Percentiles rank a stretch among this genome's conserved stretches.
These are phyloP conservation scores for Chaetomium olivaceum DNA, from an alignment of 2,329 filamentous ascomycete species.

Conservation along the genomic window DNA sequence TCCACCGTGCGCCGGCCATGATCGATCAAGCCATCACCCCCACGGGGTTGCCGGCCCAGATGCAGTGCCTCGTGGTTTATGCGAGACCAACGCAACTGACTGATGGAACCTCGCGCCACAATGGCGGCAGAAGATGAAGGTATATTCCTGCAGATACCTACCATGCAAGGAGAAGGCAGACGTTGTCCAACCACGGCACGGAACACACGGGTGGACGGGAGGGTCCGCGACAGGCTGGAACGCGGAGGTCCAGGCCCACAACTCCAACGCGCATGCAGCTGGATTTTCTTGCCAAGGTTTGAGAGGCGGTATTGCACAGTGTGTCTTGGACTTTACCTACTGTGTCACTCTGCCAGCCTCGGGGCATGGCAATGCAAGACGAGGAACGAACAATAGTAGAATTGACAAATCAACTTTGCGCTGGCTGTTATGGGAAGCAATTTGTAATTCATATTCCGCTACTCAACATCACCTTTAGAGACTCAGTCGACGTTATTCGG, in stretches of 20 bases:
- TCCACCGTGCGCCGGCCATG: neutral
- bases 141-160: neutral
- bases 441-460: too few relatives aligned
- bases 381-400: too few relatives aligned
- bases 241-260: neutral
- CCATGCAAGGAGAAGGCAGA: neutral
- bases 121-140: constrained; percentile 32
- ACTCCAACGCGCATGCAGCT: constrained; percentile 21
- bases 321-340: too few relatives aligned
- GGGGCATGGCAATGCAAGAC: neutral
- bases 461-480: too few relatives aligned
- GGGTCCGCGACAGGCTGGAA: neutral
- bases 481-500: too few relatives aligned
- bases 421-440: too few relatives aligned
- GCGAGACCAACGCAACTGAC: neutral
- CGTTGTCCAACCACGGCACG: neutral
- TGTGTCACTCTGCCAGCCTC: too few relatives aligned
- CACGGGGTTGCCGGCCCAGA: neutral
- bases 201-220: neutral
- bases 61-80: neutral
- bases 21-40: neutral
- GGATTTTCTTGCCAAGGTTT: constrained; percentile 27
- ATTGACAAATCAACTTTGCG: too few relatives aligned
- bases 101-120: constrained; percentile 32
- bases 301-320: constrained; percentile 22